phyloP scores from a whole-genome alignment of 352 stramenopile species.

The Peronospora farinosa region DNA sequence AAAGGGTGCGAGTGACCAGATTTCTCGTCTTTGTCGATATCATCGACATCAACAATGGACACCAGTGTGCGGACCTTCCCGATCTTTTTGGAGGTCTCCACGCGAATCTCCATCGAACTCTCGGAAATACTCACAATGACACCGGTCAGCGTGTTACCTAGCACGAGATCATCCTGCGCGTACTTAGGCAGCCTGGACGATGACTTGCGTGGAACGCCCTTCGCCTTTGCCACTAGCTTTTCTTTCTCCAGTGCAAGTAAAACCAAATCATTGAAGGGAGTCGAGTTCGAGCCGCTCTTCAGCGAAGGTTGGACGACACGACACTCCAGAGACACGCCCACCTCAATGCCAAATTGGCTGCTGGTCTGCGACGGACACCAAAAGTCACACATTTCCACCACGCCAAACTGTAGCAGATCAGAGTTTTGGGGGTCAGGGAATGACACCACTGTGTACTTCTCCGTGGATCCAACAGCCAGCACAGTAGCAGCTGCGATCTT shows the following conservation, averaged over 20 bases:
- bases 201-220: constrained; percentile 27
- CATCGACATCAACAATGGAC: constrained; percentile 81
- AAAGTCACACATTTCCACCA: constrained; percentile 73
- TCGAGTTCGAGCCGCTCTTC: constrained; percentile 36
- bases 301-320: constrained; percentile 44
- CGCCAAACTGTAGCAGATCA: constrained; percentile 37
- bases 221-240: constrained; percentile 33
- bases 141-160: constrained; percentile 66
- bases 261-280: constrained; percentile 69
- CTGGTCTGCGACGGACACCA: constrained; percentile 65
- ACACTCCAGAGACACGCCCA: constrained; percentile 35
- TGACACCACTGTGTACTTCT: constrained; percentile 63
- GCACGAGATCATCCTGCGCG: constrained; percentile 39
- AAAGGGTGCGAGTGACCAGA: constrained; percentile 58
- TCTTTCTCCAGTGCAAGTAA: constrained; percentile 57
- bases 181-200: constrained; percentile 70
- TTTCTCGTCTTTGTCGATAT: constrained; percentile 27
- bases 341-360: constrained; percentile 46
- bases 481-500: constrained; percentile 47
- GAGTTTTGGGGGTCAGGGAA: constrained; percentile 40
- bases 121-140: constrained; percentile 75
- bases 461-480: constrained; percentile 41
- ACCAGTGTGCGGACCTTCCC: constrained; percentile 74
- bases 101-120: constrained; percentile 74
- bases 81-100: constrained; percentile 64